phyloP scores from a whole-genome alignment of 495 filamentous ascomycete species.

The Neurospora sp. region DNA sequence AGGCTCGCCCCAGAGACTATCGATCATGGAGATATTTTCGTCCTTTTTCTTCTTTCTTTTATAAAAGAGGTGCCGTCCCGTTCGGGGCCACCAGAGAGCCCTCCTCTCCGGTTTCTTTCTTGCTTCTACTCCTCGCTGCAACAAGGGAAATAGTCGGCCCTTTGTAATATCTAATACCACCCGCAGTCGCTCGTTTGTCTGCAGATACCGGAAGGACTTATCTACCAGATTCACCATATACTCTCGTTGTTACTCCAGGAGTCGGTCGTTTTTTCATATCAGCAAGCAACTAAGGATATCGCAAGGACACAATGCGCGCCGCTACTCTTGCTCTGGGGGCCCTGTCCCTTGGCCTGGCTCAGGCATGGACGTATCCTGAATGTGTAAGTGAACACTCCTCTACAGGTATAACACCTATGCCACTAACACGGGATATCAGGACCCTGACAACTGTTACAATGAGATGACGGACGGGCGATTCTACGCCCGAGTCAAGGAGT shows the following conservation, averaged over 20 bases:
- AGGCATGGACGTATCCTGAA: conserved; percentile 20
- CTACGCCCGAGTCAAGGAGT: conserved; percentile 8
- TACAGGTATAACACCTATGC: background rate
- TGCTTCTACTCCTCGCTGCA: background rate
- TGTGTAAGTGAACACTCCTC: conserved; percentile 15
- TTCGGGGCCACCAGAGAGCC: background rate
- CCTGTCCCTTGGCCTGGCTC: conserved; percentile 14
- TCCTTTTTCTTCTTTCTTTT: background rate
- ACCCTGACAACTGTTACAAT: conserved; percentile 23
- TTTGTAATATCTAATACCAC: background rate
- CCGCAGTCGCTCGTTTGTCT: background rate
- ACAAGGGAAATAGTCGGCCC: background rate
- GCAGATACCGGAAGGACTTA: background rate
- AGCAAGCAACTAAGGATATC: background rate
- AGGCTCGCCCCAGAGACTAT: background rate
- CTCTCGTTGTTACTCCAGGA: background rate
- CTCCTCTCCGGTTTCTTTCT: background rate
- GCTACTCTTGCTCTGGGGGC: conserved; percentile 11
- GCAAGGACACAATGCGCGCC: conserved; percentile 8
- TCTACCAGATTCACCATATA: background rate
- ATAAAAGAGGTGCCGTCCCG: background rate
- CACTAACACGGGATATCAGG: conserved; percentile 9
- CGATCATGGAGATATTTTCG: background rate
- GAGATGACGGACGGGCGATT: conserved; percentile 20
- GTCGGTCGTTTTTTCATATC: background rate